Evolutionary conservation across 495 filamentous ascomycete species (phyloP).

Genomic region (Daldinia vernicosa): DNA sequence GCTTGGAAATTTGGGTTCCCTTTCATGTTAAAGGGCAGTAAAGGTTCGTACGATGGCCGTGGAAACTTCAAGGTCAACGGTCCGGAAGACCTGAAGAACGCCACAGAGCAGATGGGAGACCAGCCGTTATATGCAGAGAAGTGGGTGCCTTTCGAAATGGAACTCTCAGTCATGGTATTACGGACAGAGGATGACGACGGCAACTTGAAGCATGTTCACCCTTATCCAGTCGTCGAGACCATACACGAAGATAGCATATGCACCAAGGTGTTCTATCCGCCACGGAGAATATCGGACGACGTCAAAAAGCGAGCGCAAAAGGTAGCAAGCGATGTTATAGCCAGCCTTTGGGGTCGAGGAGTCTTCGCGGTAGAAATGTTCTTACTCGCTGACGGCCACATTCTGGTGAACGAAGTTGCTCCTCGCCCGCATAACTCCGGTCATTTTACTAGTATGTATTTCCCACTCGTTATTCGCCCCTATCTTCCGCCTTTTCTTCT

Average conservation of each 20-base stretch:
- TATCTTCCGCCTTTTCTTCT: not conserved
- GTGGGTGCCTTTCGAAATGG: constrained; percentile 86
- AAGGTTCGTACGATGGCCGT: constrained; percentile 91
- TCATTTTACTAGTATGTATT: constrained; percentile 77
- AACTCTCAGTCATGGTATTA: constrained; percentile 94
- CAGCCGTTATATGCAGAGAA: constrained; percentile 87
- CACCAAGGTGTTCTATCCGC: constrained; percentile 90
- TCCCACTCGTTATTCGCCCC: too few relatives aligned
- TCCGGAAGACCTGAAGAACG: constrained; percentile 71
- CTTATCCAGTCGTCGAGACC: constrained; percentile 93
- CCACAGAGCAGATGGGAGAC: constrained; percentile 72
- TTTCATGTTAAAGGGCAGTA: constrained; percentile 94
- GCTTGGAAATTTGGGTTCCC: constrained; percentile 79
- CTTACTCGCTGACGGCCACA: constrained; percentile 76
- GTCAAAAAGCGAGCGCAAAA: constrained; percentile 73
- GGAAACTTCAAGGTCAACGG: constrained; percentile 84
- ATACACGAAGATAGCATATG: constrained; percentile 95
- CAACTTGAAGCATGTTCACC: constrained; percentile 59
- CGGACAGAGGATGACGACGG: constrained; percentile 80
- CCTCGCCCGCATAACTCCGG: constrained; percentile 96
- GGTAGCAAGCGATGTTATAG: constrained; percentile 80
- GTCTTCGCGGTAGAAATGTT: constrained; percentile 99
- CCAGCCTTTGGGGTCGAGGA: constrained; percentile 83
- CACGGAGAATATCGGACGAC: constrained; percentile 70
- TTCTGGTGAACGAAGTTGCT: constrained; percentile 94